Evolutionary conservation across 495 filamentous ascomycete genomes (phyloP).

Genomic region (Apodospora peruviana): DNA sequence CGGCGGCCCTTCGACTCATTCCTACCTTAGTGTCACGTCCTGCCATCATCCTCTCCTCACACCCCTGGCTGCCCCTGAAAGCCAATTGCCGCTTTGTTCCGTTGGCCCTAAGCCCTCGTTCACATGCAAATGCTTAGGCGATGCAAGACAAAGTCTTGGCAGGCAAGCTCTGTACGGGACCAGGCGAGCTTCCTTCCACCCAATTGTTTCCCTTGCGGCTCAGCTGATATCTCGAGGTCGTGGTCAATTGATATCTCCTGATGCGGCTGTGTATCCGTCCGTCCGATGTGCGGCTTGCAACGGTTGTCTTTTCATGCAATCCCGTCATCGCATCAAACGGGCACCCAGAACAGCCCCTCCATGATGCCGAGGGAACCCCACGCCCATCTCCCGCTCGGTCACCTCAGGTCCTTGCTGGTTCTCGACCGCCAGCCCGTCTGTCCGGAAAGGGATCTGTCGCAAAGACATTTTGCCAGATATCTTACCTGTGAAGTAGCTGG

Average conservation of each 20-base stretch:
- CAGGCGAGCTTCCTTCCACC: neutral
- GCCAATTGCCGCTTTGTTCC: constrained; percentile 7
- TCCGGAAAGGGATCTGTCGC: too few relatives aligned
- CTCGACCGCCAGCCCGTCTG: too few relatives aligned
- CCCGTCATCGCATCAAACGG: too few relatives aligned
- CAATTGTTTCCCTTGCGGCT: neutral
- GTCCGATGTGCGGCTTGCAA: constrained; percentile 4
- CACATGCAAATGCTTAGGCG: constrained; percentile 11
- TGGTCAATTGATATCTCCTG: too few relatives aligned
- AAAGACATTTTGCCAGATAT: too few relatives aligned
- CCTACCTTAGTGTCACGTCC: too few relatives aligned
- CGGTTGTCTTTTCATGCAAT: neutral
- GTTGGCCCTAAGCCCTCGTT: constrained; percentile 16
- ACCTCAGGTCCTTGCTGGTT: neutral
- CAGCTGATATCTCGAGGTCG: neutral
- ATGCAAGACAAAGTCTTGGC: constrained; percentile 4
- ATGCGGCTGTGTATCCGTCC: constrained; percentile 6
- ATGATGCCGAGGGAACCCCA: constrained; percentile 9
- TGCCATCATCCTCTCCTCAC: too few relatives aligned
- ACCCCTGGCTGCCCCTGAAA: too few relatives aligned
- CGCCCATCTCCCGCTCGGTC: neutral
- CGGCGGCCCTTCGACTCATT: too few relatives aligned
- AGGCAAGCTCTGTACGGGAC: neutral
- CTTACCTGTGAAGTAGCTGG: too few relatives aligned
- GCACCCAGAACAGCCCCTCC: constrained; percentile 8